These are phyloP conservation scores for Fusarium verticillioides DNA, from an alignment of 2,329 filamentous ascomycete species.

Conservation along the genomic window DNA sequence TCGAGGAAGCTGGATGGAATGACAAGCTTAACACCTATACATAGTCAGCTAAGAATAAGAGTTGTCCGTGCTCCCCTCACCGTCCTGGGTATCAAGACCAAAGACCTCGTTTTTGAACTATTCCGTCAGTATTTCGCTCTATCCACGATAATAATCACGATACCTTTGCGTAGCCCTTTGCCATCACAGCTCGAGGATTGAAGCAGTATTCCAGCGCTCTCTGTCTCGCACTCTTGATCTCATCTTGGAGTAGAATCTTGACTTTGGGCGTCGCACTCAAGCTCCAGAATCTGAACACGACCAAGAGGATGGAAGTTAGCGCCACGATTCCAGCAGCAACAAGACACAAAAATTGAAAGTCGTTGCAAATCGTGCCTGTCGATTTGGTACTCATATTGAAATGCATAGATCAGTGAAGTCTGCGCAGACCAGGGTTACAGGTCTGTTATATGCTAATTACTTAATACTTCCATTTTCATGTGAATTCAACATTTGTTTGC, in stretches of 20 bases:
- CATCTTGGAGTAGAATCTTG: conserved; percentile 1
- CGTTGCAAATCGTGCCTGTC: fast-evolving
- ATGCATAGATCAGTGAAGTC: fast-evolving
- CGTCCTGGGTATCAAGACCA: conserved; percentile 18
- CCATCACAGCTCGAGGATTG: conserved; percentile 10
- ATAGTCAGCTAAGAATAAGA: background rate
- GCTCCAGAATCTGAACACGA: fast-evolving
- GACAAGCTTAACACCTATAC: background rate
- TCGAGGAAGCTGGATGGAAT: conserved; percentile 4
- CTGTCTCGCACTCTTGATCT: conserved; percentile 9
- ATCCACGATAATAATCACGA: fast-evolving
- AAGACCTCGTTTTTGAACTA: conserved; percentile 29
- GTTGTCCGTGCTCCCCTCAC: background rate
- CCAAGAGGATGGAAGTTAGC: fast-evolving
- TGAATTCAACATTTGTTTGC: background rate
- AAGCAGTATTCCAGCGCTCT: conserved; percentile 20
- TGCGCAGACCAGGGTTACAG: too few species aligned
- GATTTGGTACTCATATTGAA: background rate
- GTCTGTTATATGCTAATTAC: background rate
- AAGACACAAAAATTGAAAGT: background rate
- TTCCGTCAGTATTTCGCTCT: background rate
- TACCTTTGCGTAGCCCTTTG: conserved; percentile 9
- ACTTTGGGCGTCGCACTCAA: background rate
- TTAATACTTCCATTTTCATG: background rate
- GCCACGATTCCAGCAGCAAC: fast-evolving